Evolutionary conservation across 805 yeast species (phyloP).

Genomic region (Nakazawaea ambrosiae): DNA sequence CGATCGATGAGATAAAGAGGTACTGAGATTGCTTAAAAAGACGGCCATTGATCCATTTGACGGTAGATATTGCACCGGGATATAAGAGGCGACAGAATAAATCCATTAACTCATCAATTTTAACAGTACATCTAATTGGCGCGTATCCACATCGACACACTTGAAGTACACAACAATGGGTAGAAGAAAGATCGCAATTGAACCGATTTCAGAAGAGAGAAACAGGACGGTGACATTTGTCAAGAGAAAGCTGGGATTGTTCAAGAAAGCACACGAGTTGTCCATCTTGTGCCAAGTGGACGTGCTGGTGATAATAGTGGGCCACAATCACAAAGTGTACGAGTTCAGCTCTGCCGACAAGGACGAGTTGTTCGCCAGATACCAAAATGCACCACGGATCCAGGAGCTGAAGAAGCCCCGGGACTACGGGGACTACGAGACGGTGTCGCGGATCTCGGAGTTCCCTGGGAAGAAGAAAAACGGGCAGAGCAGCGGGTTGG

Average conservation of each 20-base stretch:
- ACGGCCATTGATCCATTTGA: too few species aligned
- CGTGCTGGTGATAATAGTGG: conserved; percentile 81
- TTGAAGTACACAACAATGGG: conserved; percentile 59
- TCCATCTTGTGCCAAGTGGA: conserved; percentile 91
- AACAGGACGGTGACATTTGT: conserved; percentile 83
- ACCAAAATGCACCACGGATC: conserved; percentile 19
- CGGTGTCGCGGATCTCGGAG: conserved; percentile 22
- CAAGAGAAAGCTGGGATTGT: conserved; percentile 90
- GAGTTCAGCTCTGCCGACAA: conserved; percentile 77
- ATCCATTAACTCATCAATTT: too few species aligned
- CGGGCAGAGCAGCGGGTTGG: too few species aligned
- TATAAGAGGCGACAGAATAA: too few species aligned
- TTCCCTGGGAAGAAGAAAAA: conserved; percentile 1
- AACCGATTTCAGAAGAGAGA: conserved; percentile 86
- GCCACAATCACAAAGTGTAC: conserved; percentile 74
- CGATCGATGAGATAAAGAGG: too few species aligned
- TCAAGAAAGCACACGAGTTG: conserved; percentile 80
- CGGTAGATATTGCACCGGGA: too few species aligned
- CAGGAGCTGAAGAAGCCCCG: conserved; percentile 62
- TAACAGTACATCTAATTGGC: too few species aligned
- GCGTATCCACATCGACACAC: too few species aligned
- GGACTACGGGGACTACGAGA: conserved; percentile 56
- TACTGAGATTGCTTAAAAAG: too few species aligned
- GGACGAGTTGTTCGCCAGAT: conserved; percentile 36
- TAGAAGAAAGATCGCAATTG: conserved; percentile 89